Conservation (phyloP, 352 stramenopile species). For the Aphanomyces cochlioides region DNA sequence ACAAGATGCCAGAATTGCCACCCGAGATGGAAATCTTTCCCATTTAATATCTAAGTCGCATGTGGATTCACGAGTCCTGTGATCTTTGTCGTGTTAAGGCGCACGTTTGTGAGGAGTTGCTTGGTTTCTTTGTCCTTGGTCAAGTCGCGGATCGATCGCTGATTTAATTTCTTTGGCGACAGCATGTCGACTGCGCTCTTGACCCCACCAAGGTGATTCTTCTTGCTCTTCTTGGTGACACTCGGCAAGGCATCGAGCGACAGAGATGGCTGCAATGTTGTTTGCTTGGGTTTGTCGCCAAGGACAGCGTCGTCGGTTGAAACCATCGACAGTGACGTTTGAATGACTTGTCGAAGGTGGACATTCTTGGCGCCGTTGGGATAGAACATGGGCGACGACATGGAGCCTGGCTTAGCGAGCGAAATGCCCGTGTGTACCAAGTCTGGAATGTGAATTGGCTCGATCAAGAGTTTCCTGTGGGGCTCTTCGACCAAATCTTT, state of each 20-base stretch:
- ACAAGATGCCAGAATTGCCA: background rate
- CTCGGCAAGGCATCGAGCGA: constrained; percentile 29
- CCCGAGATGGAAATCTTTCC: constrained; percentile 19
- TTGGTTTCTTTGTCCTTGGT: constrained; percentile 54
- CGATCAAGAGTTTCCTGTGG: constrained; percentile 41
- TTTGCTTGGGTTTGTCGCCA: background rate
- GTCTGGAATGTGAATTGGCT: constrained; percentile 59
- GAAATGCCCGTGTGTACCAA: constrained; percentile 53
- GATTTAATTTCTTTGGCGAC: constrained; percentile 15
- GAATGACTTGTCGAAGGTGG: constrained; percentile 68
- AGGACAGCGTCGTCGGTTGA: constrained; percentile 37
- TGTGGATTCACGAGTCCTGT: constrained; percentile 55
- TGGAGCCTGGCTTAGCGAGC: constrained; percentile 24
- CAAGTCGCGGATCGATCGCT: constrained; percentile 44
- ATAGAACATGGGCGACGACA: constrained; percentile 52
- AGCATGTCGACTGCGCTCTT: background rate
- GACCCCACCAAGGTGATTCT: constrained; percentile 3
- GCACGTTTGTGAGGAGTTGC: constrained; percentile 54
- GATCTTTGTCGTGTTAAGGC: constrained; percentile 70
- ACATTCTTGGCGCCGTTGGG: constrained; percentile 61
- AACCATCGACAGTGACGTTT: constrained; percentile 39
- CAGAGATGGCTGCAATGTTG: constrained; percentile 16
- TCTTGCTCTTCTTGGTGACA: constrained; percentile 21
- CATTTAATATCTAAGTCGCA: constrained; percentile 6
- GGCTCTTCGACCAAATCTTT: constrained; percentile 16